Evolutionary conservation across 176 grass and related monocot genomes (phyloP), one percentile per base, ranked within the genome.

Genomic region (Oryza nivara): DNA sequence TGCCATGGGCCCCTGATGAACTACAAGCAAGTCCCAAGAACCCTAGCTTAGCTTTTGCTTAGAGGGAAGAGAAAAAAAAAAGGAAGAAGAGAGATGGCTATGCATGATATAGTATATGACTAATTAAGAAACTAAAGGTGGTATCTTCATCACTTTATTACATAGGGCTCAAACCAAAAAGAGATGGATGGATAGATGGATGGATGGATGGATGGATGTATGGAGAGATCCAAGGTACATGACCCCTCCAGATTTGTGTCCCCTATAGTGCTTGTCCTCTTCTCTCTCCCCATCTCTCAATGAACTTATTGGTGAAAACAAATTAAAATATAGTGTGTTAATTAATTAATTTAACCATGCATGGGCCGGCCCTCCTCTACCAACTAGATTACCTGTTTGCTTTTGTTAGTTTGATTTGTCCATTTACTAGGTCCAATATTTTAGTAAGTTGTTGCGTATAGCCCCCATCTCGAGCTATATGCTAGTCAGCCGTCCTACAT

Each of bases 241-340:
- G 87, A 89, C 87, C 77, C 76, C 84, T 81, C 80, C 48, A 51
- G 91, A 92, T 92, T 79, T 81, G 65, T 86, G 87, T 89, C 74
- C 84, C 90, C 83, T 81, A 76, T 25, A 38, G 34, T 67, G 11
- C 25, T 82, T 85, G 82, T 86, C 83, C 10, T 77, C 74, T 82
- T 67, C 66, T 45, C 49, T 9, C 15, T 44, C 43, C 43, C 41
- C 19, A 32, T 48, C 19, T 6, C 45, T 6, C 11, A 25, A 1
- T 10, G 14, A 14, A 54, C 51, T 15, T 54, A 17, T 6, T 54
- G 51, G 51, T 54, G 51, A 54, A 19, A 19, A 43, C 19, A 56
- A 56, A 41, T 7, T 41, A 41, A 56, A 56, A 70, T 2, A 40
- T 56, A 41, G 4, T 41, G 6, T 41, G 7, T 70, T 32, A 32